Percentiles rank a stretch among this genome's conserved stretches.
Conservation (phyloP, 2,329 filamentous ascomycete species). For the Fusarium sp. region DNA sequence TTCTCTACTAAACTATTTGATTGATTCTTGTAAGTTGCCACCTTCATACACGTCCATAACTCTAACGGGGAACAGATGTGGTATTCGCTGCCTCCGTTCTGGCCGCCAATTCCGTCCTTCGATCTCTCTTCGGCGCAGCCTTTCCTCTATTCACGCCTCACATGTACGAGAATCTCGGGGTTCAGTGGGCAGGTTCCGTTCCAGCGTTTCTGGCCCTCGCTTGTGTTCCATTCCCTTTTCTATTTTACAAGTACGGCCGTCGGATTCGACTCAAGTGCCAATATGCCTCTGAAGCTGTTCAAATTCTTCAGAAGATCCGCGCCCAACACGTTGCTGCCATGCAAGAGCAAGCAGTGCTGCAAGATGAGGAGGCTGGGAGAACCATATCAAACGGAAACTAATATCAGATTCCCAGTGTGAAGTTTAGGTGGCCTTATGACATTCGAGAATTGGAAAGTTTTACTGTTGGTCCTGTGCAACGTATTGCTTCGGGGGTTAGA, state of each 20-base stretch:
- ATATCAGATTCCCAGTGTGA: background rate
- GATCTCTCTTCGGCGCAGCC: background rate
- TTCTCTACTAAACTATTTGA: conserved; percentile 13
- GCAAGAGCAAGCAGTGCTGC: background rate
- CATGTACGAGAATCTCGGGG: background rate
- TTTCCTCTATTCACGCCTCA: background rate
- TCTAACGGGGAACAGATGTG: background rate
- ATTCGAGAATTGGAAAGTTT: background rate
- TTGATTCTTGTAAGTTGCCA: conserved; percentile 6
- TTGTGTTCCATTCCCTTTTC: background rate
- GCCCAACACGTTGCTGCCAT: background rate
- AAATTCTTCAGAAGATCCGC: background rate
- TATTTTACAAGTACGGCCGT: background rate
- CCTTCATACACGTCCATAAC: no score
- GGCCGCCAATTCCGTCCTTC: background rate
- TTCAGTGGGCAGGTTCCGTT: background rate
- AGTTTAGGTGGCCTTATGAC: background rate
- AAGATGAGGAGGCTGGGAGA: background rate
- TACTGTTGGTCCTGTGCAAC: background rate
- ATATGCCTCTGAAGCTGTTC: background rate
- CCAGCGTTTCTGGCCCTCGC: background rate
- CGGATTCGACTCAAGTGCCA: background rate
- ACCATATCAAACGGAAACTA: background rate
- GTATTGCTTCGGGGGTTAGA: background rate
- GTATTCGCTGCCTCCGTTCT: background rate